phyloP scores from a whole-genome alignment of 2,329 filamentous ascomycete genomes.

The Aspergillus persii region DNA sequence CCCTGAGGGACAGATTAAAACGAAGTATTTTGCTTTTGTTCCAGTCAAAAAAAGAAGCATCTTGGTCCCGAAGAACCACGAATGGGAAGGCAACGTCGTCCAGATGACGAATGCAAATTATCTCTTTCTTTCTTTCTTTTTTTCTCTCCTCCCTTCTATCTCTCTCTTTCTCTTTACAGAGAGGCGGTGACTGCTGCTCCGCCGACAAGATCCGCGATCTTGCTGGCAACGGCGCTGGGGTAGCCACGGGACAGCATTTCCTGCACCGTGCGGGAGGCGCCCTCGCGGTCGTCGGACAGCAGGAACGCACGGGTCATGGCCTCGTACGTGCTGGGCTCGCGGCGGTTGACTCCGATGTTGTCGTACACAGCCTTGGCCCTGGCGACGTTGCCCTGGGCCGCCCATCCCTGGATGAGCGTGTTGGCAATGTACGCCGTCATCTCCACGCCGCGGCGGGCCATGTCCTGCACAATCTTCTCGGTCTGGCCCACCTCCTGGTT shows the following conservation, averaged over 20 bases:
- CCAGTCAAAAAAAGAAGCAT: conserved; percentile 2
- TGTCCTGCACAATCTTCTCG: conserved; percentile 69
- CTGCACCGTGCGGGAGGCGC: conserved; percentile 74
- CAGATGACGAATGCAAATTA: conserved; percentile 1
- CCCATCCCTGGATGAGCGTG: conserved; percentile 96
- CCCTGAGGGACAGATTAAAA: conserved; percentile 29
- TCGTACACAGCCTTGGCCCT: conserved; percentile 79
- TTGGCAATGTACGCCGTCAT: conserved; percentile 98
- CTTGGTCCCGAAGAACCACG: background rate
- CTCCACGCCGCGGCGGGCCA: conserved; percentile 71
- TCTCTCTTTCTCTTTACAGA: conserved; percentile 17
- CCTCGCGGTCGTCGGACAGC: conserved; percentile 73
- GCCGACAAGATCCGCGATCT: conserved; percentile 86
- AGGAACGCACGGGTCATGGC: conserved; percentile 95
- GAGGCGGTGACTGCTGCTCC: conserved; percentile 24
- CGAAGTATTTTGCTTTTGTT: conserved; percentile 7
- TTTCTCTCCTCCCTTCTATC: background rate
- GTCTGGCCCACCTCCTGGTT: conserved; percentile 82
- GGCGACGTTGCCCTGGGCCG: conserved; percentile 73
- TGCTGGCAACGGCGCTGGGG: conserved; percentile 85
- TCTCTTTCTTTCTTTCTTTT: background rate
- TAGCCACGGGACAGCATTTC: conserved; percentile 93
- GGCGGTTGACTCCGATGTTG: conserved; percentile 70
- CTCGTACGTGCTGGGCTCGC: conserved; percentile 97
- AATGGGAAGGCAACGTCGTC: conserved; percentile 13